Base-by-base conservation (phyloP, 1,139 yeast species). In the Yamadazyma mexicana region DNA sequence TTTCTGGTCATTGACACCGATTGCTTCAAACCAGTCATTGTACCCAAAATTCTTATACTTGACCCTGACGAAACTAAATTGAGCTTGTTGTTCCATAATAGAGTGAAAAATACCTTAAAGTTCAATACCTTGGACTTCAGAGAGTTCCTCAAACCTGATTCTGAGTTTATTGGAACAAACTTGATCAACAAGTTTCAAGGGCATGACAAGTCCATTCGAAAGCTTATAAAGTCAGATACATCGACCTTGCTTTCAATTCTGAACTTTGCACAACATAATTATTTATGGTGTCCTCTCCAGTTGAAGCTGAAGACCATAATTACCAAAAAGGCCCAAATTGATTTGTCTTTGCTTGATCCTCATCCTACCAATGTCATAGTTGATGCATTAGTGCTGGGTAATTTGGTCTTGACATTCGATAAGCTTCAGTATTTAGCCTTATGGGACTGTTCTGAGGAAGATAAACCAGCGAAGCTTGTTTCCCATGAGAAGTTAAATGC, bases 191-290 rank as follows among this genome's bases (percentile, higher is more conserved):
- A 84, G 51, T 77, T 83, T 41, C 89, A 94, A 5, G 98, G 98
- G 0, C 96, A 88, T 53, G 75, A 81, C 39, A 89, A 88, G 55
- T 85, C 96, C 0, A 81, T 91, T 16, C 78, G 79, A 48, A 74
- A 72, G 39, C 59, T 91, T 1, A 64, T 78, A 14, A 78, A 89
- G 51, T 52, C 54, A 6, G 59, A 57, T 17, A 57, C 64, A 32
- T 39, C 43, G 4, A 28, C 40, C 7, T 43, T 72, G 26, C 55
- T 72, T 10, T 70, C 76, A 2, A 57, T 67, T 17, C 71, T 68
- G 61, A 67, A 65, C 44, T 72, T 69, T 44, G 61, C 72, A 1
- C 65, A 68, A 35, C 83, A 83, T 47, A 83, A 81, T 54, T 79
- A 79, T 48, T 62, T 86, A 5, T 86, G 95, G 95, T 69, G 66